Evolutionary conservation across 352 stramenopile species (phyloP).

Genomic region (Blastocystis sp.): DNA sequence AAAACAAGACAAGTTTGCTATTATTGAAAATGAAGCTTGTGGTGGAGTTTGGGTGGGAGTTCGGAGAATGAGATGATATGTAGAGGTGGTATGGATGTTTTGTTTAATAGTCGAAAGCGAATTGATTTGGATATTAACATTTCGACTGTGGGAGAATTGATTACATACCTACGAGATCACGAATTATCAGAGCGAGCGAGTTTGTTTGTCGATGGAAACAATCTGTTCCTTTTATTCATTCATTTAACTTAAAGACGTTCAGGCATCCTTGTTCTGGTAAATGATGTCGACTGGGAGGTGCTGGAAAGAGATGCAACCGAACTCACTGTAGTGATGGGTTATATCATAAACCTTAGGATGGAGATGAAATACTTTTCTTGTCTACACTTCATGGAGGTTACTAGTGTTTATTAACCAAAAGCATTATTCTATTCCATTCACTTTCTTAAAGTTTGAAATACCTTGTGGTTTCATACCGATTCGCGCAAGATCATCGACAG

Average conservation of each 20-base stretch:
- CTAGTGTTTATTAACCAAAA: background rate
- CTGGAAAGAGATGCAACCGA: slow-evolving; percentile 25
- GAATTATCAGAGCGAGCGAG: slow-evolving; percentile 21
- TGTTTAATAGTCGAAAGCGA: background rate
- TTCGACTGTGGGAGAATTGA: slow-evolving; percentile 20
- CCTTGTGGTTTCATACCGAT: slow-evolving; percentile 5
- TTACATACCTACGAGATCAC: slow-evolving; percentile 18
- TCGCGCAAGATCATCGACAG: slow-evolving; percentile 14
- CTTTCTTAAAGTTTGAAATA: background rate
- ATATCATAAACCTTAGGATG: slow-evolving; percentile 26
- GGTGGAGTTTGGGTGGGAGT: slow-evolving; percentile 18
- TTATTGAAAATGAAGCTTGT: slow-evolving; percentile 13
- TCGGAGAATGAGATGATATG: background rate
- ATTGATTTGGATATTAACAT: background rate
- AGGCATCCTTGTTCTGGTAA: slow-evolving; percentile 55
- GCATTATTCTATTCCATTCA: background rate
- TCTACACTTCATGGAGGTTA: slow-evolving; percentile 56
- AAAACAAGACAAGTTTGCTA: background rate
- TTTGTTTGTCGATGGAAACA: slow-evolving; percentile 43
- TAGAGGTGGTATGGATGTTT: slow-evolving; percentile 61
- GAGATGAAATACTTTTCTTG: slow-evolving; percentile 58
- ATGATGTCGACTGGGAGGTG: slow-evolving; percentile 61
- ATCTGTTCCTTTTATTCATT: background rate
- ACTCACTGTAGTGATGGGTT: background rate
- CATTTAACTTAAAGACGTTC: slow-evolving; percentile 7